Evolutionary conservation across 768 basidiomycete species (phyloP).

Genomic region (Pleurotus sapidus): DNA sequence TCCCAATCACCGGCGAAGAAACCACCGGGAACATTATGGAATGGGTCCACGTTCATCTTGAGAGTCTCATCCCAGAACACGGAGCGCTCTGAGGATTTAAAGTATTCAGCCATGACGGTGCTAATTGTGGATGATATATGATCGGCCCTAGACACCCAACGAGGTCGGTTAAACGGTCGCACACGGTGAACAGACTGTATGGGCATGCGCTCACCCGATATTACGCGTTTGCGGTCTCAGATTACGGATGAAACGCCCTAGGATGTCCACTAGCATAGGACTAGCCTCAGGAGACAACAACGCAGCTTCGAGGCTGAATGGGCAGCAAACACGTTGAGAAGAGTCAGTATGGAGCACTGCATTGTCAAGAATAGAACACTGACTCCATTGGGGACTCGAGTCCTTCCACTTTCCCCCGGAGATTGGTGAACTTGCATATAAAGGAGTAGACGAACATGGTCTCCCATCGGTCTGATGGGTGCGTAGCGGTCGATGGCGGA

Average conservation of each 20-base stretch:
- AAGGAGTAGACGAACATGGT: constrained; percentile 83
- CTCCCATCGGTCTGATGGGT: constrained; percentile 86
- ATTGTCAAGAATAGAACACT: constrained; percentile 31
- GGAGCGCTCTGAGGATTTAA: constrained; percentile 72
- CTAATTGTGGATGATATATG: constrained; percentile 78
- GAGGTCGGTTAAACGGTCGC: constrained; percentile 29
- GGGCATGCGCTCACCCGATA: constrained; percentile 64
- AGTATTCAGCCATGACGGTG: constrained; percentile 64
- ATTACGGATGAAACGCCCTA: constrained; percentile 76
- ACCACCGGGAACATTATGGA: constrained; percentile 60
- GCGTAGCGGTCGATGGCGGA: constrained; percentile 60
- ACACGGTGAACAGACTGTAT: constrained; percentile 22
- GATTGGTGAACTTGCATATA: constrained; percentile 76
- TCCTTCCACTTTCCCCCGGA: constrained; percentile 75
- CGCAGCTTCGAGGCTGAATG: constrained; percentile 72
- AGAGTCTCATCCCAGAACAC: constrained; percentile 78
- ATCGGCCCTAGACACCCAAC: constrained; percentile 57
- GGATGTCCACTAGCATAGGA: constrained; percentile 67
- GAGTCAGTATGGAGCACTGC: constrained; percentile 6
- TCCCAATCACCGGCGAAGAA: constrained; percentile 83
- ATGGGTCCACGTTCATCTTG: constrained; percentile 70
- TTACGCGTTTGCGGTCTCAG: constrained; percentile 88
- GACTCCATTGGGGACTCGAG: constrained; percentile 83
- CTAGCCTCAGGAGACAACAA: constrained; percentile 71
- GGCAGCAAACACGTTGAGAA: not conserved